Evolutionary conservation across 2,329 filamentous ascomycete species (phyloP).

Genomic region (Coleophoma crateriformis): DNA sequence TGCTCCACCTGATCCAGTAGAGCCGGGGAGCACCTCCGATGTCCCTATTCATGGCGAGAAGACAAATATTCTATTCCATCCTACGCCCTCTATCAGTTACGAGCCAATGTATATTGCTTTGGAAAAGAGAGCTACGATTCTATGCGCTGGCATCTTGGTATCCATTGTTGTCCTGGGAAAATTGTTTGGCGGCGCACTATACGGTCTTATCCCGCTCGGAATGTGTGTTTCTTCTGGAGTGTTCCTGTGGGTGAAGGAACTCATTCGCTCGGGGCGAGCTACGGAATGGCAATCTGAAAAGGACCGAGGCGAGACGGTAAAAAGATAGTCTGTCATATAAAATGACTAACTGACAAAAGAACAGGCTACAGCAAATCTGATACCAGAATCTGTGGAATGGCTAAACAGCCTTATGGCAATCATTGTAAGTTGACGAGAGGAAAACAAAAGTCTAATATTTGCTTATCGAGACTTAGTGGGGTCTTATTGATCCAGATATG

Average conservation of each 20-base stretch:
- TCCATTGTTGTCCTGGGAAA: conserved; percentile 73
- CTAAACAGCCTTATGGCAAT: conserved; percentile 84
- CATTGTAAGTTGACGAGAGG: conserved; percentile 30
- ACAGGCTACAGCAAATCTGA: conserved; percentile 74
- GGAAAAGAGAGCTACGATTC: conserved; percentile 66
- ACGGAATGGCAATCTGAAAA: conserved; percentile 87
- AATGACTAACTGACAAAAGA: conserved; percentile 1
- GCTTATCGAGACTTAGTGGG: conserved; percentile 48
- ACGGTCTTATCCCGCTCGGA: conserved; percentile 70
- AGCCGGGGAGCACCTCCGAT: conserved; percentile 78
- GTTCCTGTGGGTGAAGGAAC: conserved; percentile 84
- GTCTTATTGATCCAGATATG: conserved; percentile 91
- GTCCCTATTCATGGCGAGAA: conserved; percentile 95
- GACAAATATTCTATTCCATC: conserved; percentile 94
- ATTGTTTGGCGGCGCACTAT: conserved; percentile 71
- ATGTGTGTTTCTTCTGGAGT: conserved; percentile 70
- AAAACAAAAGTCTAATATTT: no score
- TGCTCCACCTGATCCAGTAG: conserved; percentile 82
- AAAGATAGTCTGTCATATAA: conserved; percentile 11
- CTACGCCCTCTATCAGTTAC: conserved; percentile 83
- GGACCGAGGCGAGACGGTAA: conserved; percentile 70
- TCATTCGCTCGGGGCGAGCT: conserved; percentile 75
- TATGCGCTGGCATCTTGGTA: conserved; percentile 67
- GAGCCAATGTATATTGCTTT: conserved; percentile 79
- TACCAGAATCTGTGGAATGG: conserved; percentile 93